phyloP scores from a whole-genome alignment of 345 rosid genomes.

The Citrus hindsii region DNA sequence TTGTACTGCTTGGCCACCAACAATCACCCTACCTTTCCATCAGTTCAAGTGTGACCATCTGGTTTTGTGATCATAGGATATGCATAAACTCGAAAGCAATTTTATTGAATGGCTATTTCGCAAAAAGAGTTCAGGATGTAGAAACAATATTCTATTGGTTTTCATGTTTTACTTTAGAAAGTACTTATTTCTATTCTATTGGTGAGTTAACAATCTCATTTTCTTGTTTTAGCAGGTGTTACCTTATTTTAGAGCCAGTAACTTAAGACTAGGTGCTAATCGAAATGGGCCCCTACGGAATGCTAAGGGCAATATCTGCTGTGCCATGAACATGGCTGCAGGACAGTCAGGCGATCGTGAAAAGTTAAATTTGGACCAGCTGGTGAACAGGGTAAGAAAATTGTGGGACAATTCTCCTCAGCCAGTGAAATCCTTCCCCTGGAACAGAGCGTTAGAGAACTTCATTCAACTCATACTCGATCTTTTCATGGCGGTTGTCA shows the following conservation, averaged over 20 bases:
- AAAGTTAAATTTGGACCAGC: conserved; percentile 38
- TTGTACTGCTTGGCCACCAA: not conserved
- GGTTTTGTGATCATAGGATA: not conserved
- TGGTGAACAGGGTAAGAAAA: conserved; percentile 44
- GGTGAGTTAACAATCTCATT: not conserved
- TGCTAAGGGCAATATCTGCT: conserved; percentile 34
- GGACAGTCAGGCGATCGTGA: conserved; percentile 59
- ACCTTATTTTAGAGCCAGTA: conserved; percentile 16
- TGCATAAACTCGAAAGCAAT: not conserved
- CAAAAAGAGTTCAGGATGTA: not conserved
- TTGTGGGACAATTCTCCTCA: conserved; percentile 66
- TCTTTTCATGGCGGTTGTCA: conserved; percentile 59
- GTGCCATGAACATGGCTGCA: conserved; percentile 57
- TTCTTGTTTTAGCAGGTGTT: conserved; percentile 26
- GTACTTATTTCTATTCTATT: not conserved
- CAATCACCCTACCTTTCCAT: not conserved
- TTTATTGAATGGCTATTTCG: not conserved
- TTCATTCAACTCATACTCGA: conserved; percentile 73
- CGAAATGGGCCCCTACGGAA: conserved; percentile 23
- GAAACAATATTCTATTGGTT: not conserved
- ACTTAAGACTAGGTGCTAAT: conserved; percentile 14
- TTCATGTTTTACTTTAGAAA: not conserved
- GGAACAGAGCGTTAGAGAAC: conserved; percentile 62
- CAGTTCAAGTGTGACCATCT: not conserved
- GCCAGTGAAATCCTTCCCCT: conserved; percentile 83